Evolutionary conservation across 345 rosid species (phyloP), one percentile per base, ranked within the genome.

Genomic region (Pelargonium nanum): DNA sequence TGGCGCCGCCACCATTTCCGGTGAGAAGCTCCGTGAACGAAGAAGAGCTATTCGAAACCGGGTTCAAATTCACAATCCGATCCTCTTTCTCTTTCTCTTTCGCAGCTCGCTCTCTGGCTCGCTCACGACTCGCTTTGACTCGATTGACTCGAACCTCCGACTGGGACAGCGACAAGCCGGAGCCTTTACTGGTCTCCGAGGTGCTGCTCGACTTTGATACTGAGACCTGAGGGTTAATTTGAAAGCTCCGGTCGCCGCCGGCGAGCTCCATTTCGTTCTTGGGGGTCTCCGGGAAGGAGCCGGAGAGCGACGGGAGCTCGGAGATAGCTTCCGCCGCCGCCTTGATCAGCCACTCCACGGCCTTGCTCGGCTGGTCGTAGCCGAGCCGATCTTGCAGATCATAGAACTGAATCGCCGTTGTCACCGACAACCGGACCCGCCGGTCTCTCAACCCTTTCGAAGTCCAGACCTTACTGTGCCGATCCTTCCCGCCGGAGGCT

Each of bases 391-490:
- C 99, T 72, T 93, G 99, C 0, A 93, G 76, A 60, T 93, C 97
- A 22, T 93, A 93, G 72, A 93, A 93, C 62, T 93, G 96, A 51
- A 93, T 83, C 13, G 99, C 99, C 0, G 99, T 93, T 16, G 87
- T 69, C 0, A 89, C 97, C 3, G 99, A 93, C 62, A 93, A 75
- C 68, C 97, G 74, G 26, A 93, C 97, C 64, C 99, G 74, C 55
- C 99, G 70, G 83, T 93, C 99, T 65, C 96, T 75, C 23, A 83
- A 72, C 16, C 99, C 99, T 67, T 87, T 89, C 0, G 99, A 89
- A 19, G 99, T 93, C 85, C 79, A 88, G 0, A 93, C 97, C 77
- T 93, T 93, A 79, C 99, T 93, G 77, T 93, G 99, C 64, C 99
- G 80, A 73, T 93, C 99, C 77, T 93, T 93, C 1, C 99, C 99